Conservation (phyloP, 1,139 yeast genomes). For the Suhomyces atakaporum region DNA sequence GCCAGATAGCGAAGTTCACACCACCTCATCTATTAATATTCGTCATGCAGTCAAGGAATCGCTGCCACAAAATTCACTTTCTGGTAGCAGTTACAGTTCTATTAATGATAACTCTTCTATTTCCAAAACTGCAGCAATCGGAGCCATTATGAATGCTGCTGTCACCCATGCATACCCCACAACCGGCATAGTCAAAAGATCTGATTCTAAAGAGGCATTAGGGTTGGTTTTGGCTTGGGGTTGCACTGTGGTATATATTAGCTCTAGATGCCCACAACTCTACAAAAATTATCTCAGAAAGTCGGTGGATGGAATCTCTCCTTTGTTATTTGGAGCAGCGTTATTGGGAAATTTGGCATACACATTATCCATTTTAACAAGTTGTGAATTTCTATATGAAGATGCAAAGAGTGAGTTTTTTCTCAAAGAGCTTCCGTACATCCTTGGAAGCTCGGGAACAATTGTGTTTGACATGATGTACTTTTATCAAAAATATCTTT, state of each 20-base stretch:
- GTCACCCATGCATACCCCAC: slow-evolving; percentile 26
- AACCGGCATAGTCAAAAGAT: slow-evolving; percentile 2
- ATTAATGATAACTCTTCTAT: slow-evolving; percentile 16
- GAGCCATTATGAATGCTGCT: slow-evolving; percentile 26
- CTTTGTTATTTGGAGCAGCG: slow-evolving; percentile 77
- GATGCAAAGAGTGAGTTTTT: slow-evolving; percentile 51
- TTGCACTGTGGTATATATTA: slow-evolving; percentile 73
- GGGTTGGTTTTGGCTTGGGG: slow-evolving; percentile 66
- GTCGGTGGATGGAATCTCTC: slow-evolving; percentile 84
- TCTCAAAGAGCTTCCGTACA: slow-evolving; percentile 73
- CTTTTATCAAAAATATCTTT: slow-evolving; percentile 61
- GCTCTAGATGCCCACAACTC: slow-evolving; percentile 85
- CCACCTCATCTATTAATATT: slow-evolving; percentile 6
- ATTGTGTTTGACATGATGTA: slow-evolving; percentile 74
- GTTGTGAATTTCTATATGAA: slow-evolving; percentile 38
- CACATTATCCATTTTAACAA: slow-evolving; percentile 68
- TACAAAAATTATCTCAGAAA: slow-evolving; percentile 71
- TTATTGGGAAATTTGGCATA: slow-evolving; percentile 80
- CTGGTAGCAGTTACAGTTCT: slow-evolving; percentile 28
- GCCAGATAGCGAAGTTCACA: slow-evolving; percentile 9
- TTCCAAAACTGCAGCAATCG: slow-evolving; percentile 19
- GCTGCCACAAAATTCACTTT: slow-evolving; percentile 8
- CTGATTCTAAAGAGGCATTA: slow-evolving; percentile 4
- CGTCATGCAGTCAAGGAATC: slow-evolving; percentile 4
- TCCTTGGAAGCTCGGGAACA: slow-evolving; percentile 87